phyloP scores from a whole-genome alignment of 1,284 basidiomycete genomes.

The Porphyrellus sp. region DNA sequence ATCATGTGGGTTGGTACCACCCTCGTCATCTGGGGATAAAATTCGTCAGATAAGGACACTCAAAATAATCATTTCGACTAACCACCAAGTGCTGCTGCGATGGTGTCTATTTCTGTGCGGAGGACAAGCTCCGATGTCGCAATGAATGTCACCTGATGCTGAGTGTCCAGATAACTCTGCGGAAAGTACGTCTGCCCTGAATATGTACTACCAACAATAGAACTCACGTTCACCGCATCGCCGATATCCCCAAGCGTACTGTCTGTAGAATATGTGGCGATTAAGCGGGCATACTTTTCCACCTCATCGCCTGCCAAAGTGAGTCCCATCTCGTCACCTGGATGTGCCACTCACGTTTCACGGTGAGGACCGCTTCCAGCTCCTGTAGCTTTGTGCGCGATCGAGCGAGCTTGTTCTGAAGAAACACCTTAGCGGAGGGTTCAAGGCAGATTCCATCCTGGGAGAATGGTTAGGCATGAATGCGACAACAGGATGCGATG shows the following conservation, averaged over 20 bases:
- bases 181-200: slow-evolving; percentile 6
- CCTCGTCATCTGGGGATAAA: slow-evolving; percentile 58
- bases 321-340: slow-evolving; percentile 4
- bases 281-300: slow-evolving; percentile 48
- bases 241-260: slow-evolving; percentile 57
- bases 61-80: slow-evolving; percentile 22
- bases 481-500: not conserved
- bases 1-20: slow-evolving; percentile 64
- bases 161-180: slow-evolving; percentile 63
- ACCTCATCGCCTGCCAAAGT: slow-evolving; percentile 51
- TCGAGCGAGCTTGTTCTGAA: slow-evolving; percentile 72
- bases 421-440: slow-evolving; percentile 63
- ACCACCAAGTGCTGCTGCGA: slow-evolving; percentile 66
- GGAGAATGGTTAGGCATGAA: not conserved
- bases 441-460: not conserved
- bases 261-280: slow-evolving; percentile 53
- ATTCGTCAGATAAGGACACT: not conserved
- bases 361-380: slow-evolving; percentile 50
- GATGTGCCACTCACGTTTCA: slow-evolving; percentile 51
- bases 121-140: slow-evolving; percentile 53
- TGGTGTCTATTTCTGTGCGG: slow-evolving; percentile 57
- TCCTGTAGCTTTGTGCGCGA: slow-evolving; percentile 60
- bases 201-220: not conserved
- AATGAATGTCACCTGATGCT: slow-evolving; percentile 58
- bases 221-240: slow-evolving; percentile 60